A percentile compares a stretch with the other conserved stretches of the same genome.
Conservation (phyloP, 2,329 filamentous ascomycete species). For the Tympanopsis confertula region DNA sequence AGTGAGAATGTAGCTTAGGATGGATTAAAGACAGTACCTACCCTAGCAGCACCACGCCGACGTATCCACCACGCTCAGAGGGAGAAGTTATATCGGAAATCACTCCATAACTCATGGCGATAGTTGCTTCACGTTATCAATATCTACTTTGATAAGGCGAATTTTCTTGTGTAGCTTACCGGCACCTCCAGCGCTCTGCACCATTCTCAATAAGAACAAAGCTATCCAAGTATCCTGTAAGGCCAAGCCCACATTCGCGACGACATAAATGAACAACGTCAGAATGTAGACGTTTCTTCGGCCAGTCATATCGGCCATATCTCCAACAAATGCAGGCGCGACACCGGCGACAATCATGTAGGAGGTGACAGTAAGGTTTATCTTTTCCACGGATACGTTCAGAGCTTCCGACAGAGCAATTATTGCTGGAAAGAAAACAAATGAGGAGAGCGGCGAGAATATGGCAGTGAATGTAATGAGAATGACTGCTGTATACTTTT, state of each 20-base stretch:
- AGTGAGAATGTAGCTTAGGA: too few relatives aligned
- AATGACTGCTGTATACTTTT: slow-evolving; percentile 6
- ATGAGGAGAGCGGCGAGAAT: slow-evolving; percentile 10
- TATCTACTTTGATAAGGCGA: too few relatives aligned
- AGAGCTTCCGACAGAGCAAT: slow-evolving; percentile 6
- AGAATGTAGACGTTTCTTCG: slow-evolving; percentile 4
- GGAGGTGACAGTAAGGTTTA: slow-evolving; percentile 11
- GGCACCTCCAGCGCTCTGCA: slow-evolving; percentile 16
- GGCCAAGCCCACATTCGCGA: slow-evolving; percentile 7
- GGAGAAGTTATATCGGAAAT: slow-evolving; percentile 62
- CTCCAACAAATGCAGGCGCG: slow-evolving; percentile 4
- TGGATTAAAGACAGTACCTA: too few relatives aligned
- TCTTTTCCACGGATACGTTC: slow-evolving; percentile 5
- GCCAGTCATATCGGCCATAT: slow-evolving; percentile 7
- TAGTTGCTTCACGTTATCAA: too few relatives aligned
- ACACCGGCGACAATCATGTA: slow-evolving; percentile 8
- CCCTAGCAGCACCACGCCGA: slow-evolving; percentile 52
- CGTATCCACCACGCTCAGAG: slow-evolving; percentile 61
- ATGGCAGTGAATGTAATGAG: slow-evolving; percentile 6
- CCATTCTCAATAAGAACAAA: slow-evolving; percentile 6
- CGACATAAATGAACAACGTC: slow-evolving; percentile 6
- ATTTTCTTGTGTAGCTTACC: too few relatives aligned
- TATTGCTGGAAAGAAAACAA: too few relatives aligned
- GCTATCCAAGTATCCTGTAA: slow-evolving; percentile 4
- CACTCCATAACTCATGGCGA: slow-evolving; percentile 62